phyloP scores from a whole-genome alignment of 164 flowering plant species.

The Vitis amurensis region DNA sequence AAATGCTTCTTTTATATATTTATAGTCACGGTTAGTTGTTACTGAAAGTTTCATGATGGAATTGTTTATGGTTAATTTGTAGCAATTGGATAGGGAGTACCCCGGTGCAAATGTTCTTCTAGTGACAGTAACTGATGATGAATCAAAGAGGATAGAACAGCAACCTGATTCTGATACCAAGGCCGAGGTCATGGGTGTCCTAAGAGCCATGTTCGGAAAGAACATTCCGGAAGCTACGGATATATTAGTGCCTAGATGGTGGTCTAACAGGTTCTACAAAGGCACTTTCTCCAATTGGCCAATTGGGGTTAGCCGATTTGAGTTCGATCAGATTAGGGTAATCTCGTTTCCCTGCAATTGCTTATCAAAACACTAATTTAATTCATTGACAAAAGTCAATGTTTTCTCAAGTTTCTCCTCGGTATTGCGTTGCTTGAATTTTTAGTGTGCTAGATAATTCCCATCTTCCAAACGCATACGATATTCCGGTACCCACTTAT shows the following conservation, averaged over 20 bases:
- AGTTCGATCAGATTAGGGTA: constrained; percentile 33
- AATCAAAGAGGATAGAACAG: constrained; percentile 85
- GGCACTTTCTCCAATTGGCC: constrained; percentile 25
- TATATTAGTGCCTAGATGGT: constrained; percentile 95
- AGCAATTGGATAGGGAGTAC: constrained; percentile 97
- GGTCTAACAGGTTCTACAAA: constrained; percentile 89
- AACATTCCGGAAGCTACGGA: constrained; percentile 68
- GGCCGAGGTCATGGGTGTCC: constrained; percentile 80
- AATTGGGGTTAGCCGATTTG: too few species aligned
- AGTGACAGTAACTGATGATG: constrained; percentile 88
- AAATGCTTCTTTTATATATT: background rate
- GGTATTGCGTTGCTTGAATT: too few species aligned
- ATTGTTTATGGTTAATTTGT: constrained; percentile 29
- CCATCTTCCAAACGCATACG: too few species aligned
- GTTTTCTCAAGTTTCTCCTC: too few species aligned
- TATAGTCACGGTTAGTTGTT: background rate
- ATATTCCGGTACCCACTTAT: too few species aligned
- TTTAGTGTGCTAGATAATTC: too few species aligned
- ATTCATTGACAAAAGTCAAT: too few species aligned
- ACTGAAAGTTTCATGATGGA: constrained; percentile 1
- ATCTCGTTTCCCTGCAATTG: too few species aligned
- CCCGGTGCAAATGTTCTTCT: constrained; percentile 91
- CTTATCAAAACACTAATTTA: too few species aligned
- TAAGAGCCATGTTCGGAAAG: constrained; percentile 87
- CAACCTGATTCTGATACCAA: constrained; percentile 72